Conservation (phyloP, 139 green algal genomes). For the Zygnema cylindricum region DNA sequence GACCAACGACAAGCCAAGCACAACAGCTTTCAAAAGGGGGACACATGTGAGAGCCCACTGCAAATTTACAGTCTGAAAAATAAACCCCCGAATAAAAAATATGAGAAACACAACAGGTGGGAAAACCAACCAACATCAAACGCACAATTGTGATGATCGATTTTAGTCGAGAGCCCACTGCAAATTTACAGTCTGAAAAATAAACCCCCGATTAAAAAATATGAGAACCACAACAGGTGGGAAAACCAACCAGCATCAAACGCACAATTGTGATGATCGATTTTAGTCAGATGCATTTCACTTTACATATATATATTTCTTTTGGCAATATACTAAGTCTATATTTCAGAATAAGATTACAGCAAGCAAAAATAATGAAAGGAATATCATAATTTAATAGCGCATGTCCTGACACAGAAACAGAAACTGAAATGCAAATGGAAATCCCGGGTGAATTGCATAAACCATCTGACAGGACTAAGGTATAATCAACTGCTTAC, state of each 20-base stretch:
- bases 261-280: background rate
- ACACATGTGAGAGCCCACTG: constrained; percentile 51
- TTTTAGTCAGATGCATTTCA: background rate
- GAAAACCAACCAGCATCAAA: background rate
- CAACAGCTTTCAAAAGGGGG: constrained; percentile 32
- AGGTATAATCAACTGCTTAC: background rate
- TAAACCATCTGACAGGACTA: no score
- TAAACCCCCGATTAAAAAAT: background rate
- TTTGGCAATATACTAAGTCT: background rate
- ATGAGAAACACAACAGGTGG: background rate
- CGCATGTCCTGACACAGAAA: background rate
- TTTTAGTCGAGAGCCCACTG: constrained; percentile 31
- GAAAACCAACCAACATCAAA: background rate
- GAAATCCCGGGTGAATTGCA: background rate
- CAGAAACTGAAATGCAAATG: background rate
- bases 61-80: constrained; percentile 28
- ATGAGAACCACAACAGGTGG: background rate
- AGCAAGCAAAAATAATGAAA: background rate
- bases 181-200: constrained; percentile 28
- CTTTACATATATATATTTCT: background rate
- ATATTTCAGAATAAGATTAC: background rate
- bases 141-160: background rate
- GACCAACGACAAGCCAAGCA: constrained; percentile 52
- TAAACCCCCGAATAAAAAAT: background rate
- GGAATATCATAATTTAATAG: background rate